Percentiles rank a stretch among this genome's conserved stretches.
Evolutionary conservation across 139 green algal genomes (phyloP).

Genomic region (Trebouxia sp.): DNA sequence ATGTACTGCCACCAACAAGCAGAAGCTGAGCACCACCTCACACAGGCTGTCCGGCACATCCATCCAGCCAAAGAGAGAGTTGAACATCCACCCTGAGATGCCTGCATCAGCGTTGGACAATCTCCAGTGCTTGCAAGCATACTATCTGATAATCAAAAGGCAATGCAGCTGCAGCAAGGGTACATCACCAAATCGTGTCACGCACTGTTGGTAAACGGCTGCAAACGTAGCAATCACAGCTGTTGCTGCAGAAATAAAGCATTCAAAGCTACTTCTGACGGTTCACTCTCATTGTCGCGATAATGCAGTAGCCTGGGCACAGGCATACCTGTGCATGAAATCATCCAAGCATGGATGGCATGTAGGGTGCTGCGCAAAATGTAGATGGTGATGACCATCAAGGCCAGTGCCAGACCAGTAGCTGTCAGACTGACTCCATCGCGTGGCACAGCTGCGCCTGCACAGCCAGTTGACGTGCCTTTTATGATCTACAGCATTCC

Average conservation of each 20-base stretch:
- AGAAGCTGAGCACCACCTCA: conserved; percentile 9
- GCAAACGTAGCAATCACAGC: too few species aligned
- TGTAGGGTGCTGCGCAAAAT: neutral
- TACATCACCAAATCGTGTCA: too few species aligned
- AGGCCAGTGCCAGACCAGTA: neutral
- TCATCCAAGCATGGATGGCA: neutral
- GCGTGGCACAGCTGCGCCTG: neutral
- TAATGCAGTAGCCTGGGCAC: too few species aligned
- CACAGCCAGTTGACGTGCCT: neutral
- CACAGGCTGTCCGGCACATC: conserved; percentile 23
- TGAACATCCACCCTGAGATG: neutral
- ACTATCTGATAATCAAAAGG: too few species aligned
- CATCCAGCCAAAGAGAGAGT: conserved; percentile 10
- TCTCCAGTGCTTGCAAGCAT: neutral
- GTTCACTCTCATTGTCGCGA: too few species aligned
- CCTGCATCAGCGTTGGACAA: neutral
- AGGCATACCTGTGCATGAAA: conserved; percentile 11
- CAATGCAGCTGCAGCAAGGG: too few species aligned
- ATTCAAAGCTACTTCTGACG: neutral
- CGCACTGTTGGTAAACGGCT: neutral
- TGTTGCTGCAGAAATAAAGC: neutral
- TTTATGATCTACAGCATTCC: too few species aligned
- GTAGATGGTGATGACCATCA: conserved; percentile 6
- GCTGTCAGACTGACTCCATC: neutral
- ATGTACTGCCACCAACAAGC: conserved; percentile 1